Conservation (phyloP, 805 yeast genomes). For the Metschnikowia orientalis region DNA sequence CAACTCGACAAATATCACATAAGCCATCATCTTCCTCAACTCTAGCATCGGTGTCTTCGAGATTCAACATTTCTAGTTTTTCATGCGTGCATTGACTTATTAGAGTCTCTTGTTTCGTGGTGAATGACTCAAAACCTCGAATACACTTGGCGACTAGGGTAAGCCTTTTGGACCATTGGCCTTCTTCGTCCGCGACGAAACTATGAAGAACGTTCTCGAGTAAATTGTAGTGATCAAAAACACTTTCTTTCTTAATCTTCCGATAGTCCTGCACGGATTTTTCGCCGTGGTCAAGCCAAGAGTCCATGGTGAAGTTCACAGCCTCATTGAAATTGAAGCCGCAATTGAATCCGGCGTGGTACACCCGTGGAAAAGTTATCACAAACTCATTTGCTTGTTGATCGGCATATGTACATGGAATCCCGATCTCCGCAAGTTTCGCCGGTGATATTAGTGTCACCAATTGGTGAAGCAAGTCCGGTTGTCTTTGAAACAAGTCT, state of each 20-base stretch:
- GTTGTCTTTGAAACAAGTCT: conserved; percentile 77
- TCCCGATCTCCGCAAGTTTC: conserved; percentile 41
- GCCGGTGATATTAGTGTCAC: conserved; percentile 77
- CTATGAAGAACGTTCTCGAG: conserved; percentile 42
- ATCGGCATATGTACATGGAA: conserved; percentile 50
- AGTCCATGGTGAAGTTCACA: conserved; percentile 58
- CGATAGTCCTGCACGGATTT: conserved; percentile 23
- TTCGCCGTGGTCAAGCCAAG: conserved; percentile 67
- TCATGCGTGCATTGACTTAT: conserved; percentile 20
- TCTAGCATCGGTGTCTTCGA: not conserved
- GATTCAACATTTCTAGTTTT: conserved; percentile 15
- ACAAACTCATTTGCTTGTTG: conserved; percentile 63
- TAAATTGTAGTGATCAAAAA: conserved; percentile 50
- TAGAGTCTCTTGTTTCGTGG: conserved; percentile 18
- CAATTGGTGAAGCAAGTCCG: conserved; percentile 82
- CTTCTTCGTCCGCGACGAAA: conserved; percentile 11
- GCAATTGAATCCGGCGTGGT: conserved; percentile 44
- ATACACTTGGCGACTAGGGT: conserved; percentile 21
- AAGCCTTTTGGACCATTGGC: conserved; percentile 7
- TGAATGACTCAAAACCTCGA: conserved; percentile 25
- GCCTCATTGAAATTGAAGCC: conserved; percentile 46
- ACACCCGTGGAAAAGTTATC: conserved; percentile 41
- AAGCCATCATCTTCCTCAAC: conserved; percentile 39
- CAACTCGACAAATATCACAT: conserved; percentile 48
- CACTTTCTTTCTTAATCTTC: conserved; percentile 39